Percentiles rank a stretch among this genome's conserved stretches.
phyloP scores from a whole-genome alignment of 2,329 filamentous ascomycete species.

The Microsporum canis region DNA sequence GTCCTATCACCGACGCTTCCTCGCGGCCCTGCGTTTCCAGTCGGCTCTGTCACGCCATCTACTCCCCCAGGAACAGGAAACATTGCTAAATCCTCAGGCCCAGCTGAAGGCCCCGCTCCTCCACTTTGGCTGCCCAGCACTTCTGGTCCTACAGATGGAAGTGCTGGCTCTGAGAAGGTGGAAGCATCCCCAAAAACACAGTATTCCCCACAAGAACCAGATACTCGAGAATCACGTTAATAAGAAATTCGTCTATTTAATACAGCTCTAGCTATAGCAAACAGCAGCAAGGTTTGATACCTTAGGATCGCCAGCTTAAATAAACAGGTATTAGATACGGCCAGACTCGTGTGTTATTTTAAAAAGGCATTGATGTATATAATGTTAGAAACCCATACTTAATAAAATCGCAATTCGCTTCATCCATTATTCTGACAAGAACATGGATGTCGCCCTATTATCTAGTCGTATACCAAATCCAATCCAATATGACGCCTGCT shows the following conservation, averaged over 20 bases:
- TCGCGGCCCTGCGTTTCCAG: not conserved
- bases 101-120: not conserved
- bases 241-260: not conserved
- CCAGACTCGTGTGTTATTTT: not conserved
- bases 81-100: not conserved
- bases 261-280: not conserved
- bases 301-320: not conserved
- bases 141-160: not conserved
- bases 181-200: not conserved
- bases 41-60: conserved; percentile 3
- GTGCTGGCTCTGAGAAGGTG: not conserved
- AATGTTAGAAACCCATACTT: not conserved
- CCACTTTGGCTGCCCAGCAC: not conserved
- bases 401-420: not conserved
- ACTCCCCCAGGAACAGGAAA: conserved; percentile 5
- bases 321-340: not conserved
- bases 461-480: not conserved
- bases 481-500: not conserved
- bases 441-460: too few relatives aligned
- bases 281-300: not conserved
- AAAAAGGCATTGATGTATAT: not conserved
- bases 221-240: not conserved
- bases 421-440: not conserved
- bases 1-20: not conserved
- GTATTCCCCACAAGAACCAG: not conserved